Percentiles rank a stretch among this genome's conserved stretches.
These are phyloP conservation scores for Pinus tabuliformis DNA, from an alignment of 75 land plant genomes.

Conservation along the genomic window DNA sequence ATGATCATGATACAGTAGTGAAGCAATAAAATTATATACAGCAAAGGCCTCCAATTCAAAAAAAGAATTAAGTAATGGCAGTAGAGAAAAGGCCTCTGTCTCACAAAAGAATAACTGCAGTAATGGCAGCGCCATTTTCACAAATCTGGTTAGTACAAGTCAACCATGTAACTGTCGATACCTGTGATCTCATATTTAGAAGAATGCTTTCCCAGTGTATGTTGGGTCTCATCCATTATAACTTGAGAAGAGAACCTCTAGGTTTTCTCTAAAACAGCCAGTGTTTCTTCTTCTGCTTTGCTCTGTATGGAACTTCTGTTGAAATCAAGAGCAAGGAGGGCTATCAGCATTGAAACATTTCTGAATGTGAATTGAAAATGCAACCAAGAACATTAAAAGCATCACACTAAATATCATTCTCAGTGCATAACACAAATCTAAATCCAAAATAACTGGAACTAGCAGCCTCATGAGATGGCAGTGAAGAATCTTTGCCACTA, in stretches of 20 bases:
- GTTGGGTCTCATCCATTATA: background rate
- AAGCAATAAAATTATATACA: conserved; percentile 5
- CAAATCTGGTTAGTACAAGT: conserved; percentile 1
- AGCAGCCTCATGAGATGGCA: background rate
- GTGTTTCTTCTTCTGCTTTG: conserved; percentile 16
- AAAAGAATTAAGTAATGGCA: background rate
- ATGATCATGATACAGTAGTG: background rate
- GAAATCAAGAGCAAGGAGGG: background rate
- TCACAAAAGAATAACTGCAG: background rate
- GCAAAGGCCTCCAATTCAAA: background rate
- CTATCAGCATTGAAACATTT: background rate
- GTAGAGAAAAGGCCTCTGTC: background rate
- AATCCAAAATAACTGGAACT: background rate
- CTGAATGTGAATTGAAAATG: background rate
- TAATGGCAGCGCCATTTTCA: background rate
- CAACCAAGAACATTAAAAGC: background rate
- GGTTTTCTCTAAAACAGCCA: conserved; percentile 18
- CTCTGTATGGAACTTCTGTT: conserved; percentile 11
- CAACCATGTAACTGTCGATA: background rate
- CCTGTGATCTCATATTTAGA: background rate
- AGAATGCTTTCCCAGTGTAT: background rate
- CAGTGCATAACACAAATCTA: background rate
- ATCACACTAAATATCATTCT: background rate
- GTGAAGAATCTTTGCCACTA: background rate
- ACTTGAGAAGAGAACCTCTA: background rate